Percentiles rank a stretch among this genome's conserved stretches.
Evolutionary conservation across 805 yeast species (phyloP).

Genomic region (Candida parachauliodes): DNA sequence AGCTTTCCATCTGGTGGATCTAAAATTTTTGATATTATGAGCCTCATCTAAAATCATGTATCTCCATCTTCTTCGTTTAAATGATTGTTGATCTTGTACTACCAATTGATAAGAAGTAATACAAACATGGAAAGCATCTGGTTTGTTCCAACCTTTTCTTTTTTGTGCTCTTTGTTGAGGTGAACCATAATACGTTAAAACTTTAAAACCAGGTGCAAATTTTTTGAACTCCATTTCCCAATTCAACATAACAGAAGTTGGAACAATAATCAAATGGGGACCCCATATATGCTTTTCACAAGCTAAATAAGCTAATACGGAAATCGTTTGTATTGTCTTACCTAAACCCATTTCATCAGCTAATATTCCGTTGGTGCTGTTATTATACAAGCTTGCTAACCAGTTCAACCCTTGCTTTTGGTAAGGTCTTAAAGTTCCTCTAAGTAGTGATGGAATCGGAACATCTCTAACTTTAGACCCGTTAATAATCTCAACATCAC

Average conservation of each 20-base stretch:
- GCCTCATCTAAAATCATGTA: slow-evolving; percentile 98
- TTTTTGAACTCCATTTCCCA: slow-evolving; percentile 99
- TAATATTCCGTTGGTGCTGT: slow-evolving; percentile 89
- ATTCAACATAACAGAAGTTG: slow-evolving; percentile 93
- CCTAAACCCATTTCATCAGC: slow-evolving; percentile 99
- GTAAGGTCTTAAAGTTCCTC: slow-evolving; percentile 83
- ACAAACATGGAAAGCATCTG: slow-evolving; percentile 93
- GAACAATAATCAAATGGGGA: slow-evolving; percentile 94
- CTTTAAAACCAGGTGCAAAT: slow-evolving; percentile 97
- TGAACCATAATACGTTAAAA: slow-evolving; percentile 91
- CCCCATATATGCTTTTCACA: slow-evolving; percentile 97
- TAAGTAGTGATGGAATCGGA: slow-evolving; percentile 68
- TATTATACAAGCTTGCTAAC: slow-evolving; percentile 91
- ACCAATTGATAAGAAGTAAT: slow-evolving; percentile 96
- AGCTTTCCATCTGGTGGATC: slow-evolving; percentile 97
- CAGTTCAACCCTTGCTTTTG: slow-evolving; percentile 97
- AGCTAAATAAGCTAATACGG: slow-evolving; percentile 81
- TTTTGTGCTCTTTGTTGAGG: slow-evolving; percentile 96
- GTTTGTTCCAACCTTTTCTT: slow-evolving; percentile 96
- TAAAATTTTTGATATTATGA: slow-evolving; percentile 92
- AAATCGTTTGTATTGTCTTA: slow-evolving; percentile 93
- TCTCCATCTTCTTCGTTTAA: slow-evolving; percentile 89
- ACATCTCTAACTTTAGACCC: slow-evolving; percentile 55
- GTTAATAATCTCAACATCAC: slow-evolving; percentile 31
- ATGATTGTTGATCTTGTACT: slow-evolving; percentile 94